Conservation (phyloP, 495 filamentous ascomycete species). For the Rhizodiscina lignyota region DNA sequence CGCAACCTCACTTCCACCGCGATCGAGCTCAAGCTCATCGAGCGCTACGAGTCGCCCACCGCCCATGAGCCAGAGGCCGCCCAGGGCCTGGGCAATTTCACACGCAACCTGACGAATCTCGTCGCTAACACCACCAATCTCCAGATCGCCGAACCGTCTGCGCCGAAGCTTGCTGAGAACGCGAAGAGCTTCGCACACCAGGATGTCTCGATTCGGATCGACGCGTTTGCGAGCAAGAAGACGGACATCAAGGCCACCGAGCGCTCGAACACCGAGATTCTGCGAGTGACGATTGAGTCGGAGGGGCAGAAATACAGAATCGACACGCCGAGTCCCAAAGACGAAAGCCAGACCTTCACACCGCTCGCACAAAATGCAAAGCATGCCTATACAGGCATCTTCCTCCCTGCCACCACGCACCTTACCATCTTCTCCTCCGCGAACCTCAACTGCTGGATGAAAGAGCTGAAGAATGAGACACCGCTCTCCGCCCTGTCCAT, state of each 20-base stretch:
- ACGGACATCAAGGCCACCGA: constrained; percentile 36
- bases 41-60: constrained; percentile 44
- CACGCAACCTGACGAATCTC: constrained; percentile 18
- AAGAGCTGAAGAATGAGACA: constrained; percentile 43
- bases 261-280: constrained; percentile 30
- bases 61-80: constrained; percentile 20
- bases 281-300: constrained; percentile 46
- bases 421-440: constrained; percentile 65
- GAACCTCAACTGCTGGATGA: constrained; percentile 68
- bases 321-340: constrained; percentile 38
- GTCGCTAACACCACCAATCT: constrained; percentile 5
- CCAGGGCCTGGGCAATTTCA: constrained; percentile 28
- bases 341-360: constrained; percentile 37
- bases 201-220: constrained; percentile 36
- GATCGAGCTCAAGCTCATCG: constrained; percentile 55
- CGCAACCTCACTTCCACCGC: constrained; percentile 71
- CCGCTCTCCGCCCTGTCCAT: constrained; percentile 72
- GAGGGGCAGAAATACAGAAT: constrained; percentile 44
- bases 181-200: constrained; percentile 36
- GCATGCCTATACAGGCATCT: constrained; percentile 55
- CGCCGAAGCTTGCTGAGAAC: constrained; percentile 28
- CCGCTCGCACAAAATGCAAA: constrained; percentile 37
- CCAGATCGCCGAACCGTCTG: constrained; percentile 18
- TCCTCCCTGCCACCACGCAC: constrained; percentile 41
- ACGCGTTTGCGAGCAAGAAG: constrained; percentile 36